These are phyloP conservation scores for Sclerotinia trifoliorum DNA, from an alignment of 2,329 filamentous ascomycete genomes.

Conservation along the genomic window DNA sequence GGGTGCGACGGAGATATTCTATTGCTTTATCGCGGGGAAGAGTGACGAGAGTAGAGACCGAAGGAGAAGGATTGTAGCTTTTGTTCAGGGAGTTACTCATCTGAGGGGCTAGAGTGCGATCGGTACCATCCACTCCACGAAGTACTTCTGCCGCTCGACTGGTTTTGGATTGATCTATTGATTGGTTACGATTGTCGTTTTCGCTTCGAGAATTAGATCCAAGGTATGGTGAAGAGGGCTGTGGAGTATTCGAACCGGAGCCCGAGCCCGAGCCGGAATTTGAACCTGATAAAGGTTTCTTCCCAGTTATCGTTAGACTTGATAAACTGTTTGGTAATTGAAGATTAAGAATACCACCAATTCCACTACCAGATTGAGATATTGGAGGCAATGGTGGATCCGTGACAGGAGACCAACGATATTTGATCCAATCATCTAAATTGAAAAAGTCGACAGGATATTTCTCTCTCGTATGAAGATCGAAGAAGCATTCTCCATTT, in stretches of 20 bases:
- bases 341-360: constrained; percentile 43
- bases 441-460: constrained; percentile 85
- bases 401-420: constrained; percentile 76
- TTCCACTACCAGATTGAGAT: constrained; percentile 36
- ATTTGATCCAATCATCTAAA: constrained; percentile 73
- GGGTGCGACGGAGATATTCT: constrained; percentile 71
- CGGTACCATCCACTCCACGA: constrained; percentile 34
- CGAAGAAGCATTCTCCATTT: constrained; percentile 82
- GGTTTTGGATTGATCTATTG: constrained; percentile 31
- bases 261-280: constrained; percentile 26
- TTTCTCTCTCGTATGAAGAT: constrained; percentile 70
- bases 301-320: constrained; percentile 36
- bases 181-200: constrained; percentile 30
- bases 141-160: constrained; percentile 34
- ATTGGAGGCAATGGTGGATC: constrained; percentile 59
- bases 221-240: constrained; percentile 25
- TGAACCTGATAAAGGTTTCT: constrained; percentile 28
- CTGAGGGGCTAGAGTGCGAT: constrained; percentile 36
- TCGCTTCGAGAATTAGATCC: constrained; percentile 28
- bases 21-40: constrained; percentile 42
- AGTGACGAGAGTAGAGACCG: constrained; percentile 38
- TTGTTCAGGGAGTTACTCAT: constrained; percentile 35
- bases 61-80: constrained; percentile 33
- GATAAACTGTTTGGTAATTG: constrained; percentile 33
- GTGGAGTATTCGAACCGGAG: constrained; percentile 15